Conservation (phyloP, 2,329 filamentous ascomycete genomes). For the Gaeumannomyces sp. region DNA sequence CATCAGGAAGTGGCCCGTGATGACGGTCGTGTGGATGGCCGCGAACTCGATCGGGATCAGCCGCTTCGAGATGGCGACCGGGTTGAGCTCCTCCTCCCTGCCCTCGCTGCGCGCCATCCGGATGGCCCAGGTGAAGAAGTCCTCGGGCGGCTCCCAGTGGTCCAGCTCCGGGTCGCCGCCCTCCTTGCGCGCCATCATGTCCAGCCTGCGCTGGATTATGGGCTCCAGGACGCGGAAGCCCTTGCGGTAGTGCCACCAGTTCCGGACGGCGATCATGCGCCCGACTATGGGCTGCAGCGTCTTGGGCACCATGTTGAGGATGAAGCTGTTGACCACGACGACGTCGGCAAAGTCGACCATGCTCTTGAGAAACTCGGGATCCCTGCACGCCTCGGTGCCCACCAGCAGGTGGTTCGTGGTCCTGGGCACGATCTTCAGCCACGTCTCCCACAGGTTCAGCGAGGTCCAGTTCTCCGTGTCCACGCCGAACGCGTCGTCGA, state of each 20-base stretch:
- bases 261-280: constrained; percentile 35
- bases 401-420: constrained; percentile 39
- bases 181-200: constrained; percentile 36
- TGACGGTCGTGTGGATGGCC: constrained; percentile 50
- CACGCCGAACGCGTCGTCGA: constrained; percentile 28
- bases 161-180: constrained; percentile 33
- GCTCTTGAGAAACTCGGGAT: constrained; percentile 38
- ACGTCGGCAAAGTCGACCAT: constrained; percentile 44
- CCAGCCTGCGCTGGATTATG: constrained; percentile 42
- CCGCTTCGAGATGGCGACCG: constrained; percentile 41
- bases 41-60: constrained; percentile 52
- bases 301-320: constrained; percentile 40
- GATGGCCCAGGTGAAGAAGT: constrained; percentile 53
- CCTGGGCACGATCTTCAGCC: constrained; percentile 34
- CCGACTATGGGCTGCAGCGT: constrained; percentile 44
- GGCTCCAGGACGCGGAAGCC: constrained; percentile 37
- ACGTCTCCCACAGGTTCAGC: constrained; percentile 39
- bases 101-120: constrained; percentile 41
- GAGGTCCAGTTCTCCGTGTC: constrained; percentile 30
- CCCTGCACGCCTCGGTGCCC: constrained; percentile 31
- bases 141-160: constrained; percentile 40
- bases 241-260: constrained; percentile 40
- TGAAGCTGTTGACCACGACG: constrained; percentile 37
- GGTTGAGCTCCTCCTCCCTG: constrained; percentile 35
- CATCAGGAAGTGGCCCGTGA: constrained; percentile 42